A percentile compares a stretch with the other conserved stretches of the same genome.
Conservation (phyloP, 2,329 filamentous ascomycete species). For the Cytospora mali region DNA sequence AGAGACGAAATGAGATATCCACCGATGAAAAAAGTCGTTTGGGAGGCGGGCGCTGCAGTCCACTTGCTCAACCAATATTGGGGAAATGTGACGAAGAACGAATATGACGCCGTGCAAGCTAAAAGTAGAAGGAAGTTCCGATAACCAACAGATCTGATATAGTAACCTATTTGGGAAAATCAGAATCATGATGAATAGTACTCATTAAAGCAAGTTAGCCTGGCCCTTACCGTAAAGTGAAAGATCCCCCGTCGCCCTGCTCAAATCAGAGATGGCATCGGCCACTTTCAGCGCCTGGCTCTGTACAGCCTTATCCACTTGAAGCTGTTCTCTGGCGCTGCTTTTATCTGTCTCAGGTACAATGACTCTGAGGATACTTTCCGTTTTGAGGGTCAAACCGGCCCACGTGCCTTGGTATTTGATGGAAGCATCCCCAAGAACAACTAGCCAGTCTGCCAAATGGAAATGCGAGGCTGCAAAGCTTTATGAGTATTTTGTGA, state of each 20-base stretch:
- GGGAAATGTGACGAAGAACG: constrained; percentile 41
- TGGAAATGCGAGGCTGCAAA: constrained; percentile 39
- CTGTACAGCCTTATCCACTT: constrained; percentile 39
- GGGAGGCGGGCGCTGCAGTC: constrained; percentile 35
- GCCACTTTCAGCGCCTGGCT: constrained; percentile 29
- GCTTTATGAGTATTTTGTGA: not conserved
- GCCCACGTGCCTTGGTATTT: constrained; percentile 45
- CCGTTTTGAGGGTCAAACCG: constrained; percentile 35
- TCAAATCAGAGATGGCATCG: constrained; percentile 27
- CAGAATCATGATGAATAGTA: constrained; percentile 10
- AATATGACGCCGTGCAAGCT: constrained; percentile 32
- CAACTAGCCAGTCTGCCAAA: constrained; percentile 44
- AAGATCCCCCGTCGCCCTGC: constrained; percentile 38
- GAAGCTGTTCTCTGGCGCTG: not conserved
- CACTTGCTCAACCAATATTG: constrained; percentile 44
- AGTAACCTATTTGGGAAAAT: constrained; percentile 36
- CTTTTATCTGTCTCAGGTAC: not conserved
- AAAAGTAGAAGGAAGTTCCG: constrained; percentile 35
- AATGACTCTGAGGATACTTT: not conserved
- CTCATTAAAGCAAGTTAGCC: not conserved
- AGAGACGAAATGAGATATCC: constrained; percentile 42
- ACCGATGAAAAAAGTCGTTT: constrained; percentile 32
- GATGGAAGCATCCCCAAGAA: constrained; percentile 41
- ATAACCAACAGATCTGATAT: constrained; percentile 35
- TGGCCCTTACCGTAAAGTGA: constrained; percentile 37